Percentiles rank a stretch among this genome's conserved stretches.
phyloP scores from a whole-genome alignment of 163 green algal genomes.

The Coccomyxa subellipsoidea region DNA sequence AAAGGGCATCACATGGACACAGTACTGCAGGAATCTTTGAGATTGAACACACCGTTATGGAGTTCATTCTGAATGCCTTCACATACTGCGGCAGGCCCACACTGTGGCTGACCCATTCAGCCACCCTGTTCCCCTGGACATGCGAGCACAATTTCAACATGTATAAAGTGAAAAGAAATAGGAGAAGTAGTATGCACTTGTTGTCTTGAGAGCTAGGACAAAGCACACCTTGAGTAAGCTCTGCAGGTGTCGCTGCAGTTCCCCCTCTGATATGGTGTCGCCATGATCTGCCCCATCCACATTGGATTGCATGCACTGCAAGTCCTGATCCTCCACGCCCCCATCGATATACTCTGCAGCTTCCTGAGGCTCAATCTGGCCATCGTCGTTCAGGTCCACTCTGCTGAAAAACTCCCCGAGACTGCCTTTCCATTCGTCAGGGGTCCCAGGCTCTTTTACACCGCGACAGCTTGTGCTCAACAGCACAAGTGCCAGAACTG shows the following conservation, averaged over 20 bases:
- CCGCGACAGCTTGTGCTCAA: not conserved
- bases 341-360: constrained; percentile 36
- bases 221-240: constrained; percentile 29
- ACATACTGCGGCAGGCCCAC: constrained; percentile 60
- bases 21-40: not conserved
- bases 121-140: constrained; percentile 34
- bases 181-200: no score
- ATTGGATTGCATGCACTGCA: constrained; percentile 23
- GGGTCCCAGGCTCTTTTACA: not conserved
- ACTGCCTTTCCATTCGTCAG: not conserved
- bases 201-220: not conserved
- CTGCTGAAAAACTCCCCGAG: constrained; percentile 35
- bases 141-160: no score
- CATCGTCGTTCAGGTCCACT: constrained; percentile 43
- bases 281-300: constrained; percentile 41
- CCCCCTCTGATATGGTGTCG: constrained; percentile 27
- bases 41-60: constrained; percentile 36
- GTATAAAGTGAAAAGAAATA: no score
- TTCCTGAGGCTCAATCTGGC: constrained; percentile 39
- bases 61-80: constrained; percentile 45
- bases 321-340: not conserved
- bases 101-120: constrained; percentile 57
- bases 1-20: no score
- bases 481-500: not conserved
- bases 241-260: constrained; percentile 42